Conservation (phyloP, 805 yeast species). For the Barnettozyma populi region DNA sequence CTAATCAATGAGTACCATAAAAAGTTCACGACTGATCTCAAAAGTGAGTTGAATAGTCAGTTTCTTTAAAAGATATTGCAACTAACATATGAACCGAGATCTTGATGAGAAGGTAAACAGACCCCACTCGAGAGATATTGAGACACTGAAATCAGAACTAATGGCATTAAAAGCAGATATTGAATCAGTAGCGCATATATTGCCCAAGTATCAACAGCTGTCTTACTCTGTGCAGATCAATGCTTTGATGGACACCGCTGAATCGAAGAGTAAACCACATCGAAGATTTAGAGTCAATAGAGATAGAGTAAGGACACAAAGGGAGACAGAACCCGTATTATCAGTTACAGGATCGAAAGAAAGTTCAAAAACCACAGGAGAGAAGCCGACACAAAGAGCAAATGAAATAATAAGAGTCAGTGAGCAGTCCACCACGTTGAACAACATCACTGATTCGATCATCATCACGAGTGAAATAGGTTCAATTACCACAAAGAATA, state of each 20-base stretch:
- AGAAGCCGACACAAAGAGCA: neutral
- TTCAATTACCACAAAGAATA: constrained; percentile 12
- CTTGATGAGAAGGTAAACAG: neutral
- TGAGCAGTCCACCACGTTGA: constrained; percentile 5
- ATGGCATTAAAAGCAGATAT: constrained; percentile 11
- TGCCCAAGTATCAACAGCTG: constrained; percentile 20
- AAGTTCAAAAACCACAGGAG: neutral
- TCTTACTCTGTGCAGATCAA: constrained; percentile 17
- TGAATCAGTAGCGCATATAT: constrained; percentile 14
- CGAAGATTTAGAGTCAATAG: constrained; percentile 10
- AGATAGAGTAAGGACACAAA: constrained; percentile 1
- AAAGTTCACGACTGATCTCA: constrained; percentile 1
- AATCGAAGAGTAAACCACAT: neutral
- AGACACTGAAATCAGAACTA: constrained; percentile 6
- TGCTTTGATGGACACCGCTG: constrained; percentile 5
- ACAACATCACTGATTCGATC: constrained; percentile 10
- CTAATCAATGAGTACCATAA: constrained; percentile 1
- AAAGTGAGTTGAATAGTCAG: neutral
- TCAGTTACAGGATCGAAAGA: neutral
- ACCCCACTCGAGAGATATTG: neutral
- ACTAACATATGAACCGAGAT: neutral
- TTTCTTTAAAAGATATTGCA: neutral
- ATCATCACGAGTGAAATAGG: constrained; percentile 4
- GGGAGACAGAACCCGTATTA: neutral
- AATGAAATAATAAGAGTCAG: neutral